Conservation (phyloP, 2,329 filamentous ascomycete species). For the Phyllosticta citrichinensis region DNA sequence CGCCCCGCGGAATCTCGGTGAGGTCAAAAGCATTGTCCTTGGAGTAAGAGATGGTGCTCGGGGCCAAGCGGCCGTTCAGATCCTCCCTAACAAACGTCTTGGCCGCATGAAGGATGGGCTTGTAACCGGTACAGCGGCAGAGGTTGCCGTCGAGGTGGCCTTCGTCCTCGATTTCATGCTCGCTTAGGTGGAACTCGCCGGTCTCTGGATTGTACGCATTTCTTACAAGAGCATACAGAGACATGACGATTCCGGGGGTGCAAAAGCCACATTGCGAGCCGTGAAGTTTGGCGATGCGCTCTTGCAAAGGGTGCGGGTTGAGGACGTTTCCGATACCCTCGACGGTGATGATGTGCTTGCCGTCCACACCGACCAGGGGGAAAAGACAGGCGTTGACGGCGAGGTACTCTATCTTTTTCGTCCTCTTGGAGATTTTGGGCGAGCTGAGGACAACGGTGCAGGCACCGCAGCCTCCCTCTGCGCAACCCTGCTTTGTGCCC, state of each 20-base stretch:
- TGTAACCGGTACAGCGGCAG: conserved; percentile 77
- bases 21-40: conserved; percentile 17
- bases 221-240: conserved; percentile 75
- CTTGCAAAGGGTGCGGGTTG: conserved; percentile 76
- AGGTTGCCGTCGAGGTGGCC: conserved; percentile 78
- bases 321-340: conserved; percentile 86
- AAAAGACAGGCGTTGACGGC: conserved; percentile 92
- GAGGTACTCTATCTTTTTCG: conserved; percentile 77
- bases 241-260: conserved; percentile 92
- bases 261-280: conserved; percentile 93
- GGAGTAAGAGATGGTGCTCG: not conserved
- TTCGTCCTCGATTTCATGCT: conserved; percentile 27
- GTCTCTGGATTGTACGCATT: conserved; percentile 43
- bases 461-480: conserved; percentile 88
- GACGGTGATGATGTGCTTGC: conserved; percentile 94
- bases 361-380: conserved; percentile 81
- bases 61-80: conserved; percentile 28
- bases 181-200: conserved; percentile 24
- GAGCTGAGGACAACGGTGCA: conserved; percentile 61
- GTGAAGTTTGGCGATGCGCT: conserved; percentile 80
- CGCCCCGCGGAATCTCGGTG: conserved; percentile 16
- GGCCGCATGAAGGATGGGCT: conserved; percentile 84
- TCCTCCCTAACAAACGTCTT: conserved; percentile 65
- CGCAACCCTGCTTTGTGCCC: conserved; percentile 90
- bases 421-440: conserved; percentile 14